Evolutionary conservation across 441 rosid species (phyloP).

Genomic region (Kokia cookei): DNA sequence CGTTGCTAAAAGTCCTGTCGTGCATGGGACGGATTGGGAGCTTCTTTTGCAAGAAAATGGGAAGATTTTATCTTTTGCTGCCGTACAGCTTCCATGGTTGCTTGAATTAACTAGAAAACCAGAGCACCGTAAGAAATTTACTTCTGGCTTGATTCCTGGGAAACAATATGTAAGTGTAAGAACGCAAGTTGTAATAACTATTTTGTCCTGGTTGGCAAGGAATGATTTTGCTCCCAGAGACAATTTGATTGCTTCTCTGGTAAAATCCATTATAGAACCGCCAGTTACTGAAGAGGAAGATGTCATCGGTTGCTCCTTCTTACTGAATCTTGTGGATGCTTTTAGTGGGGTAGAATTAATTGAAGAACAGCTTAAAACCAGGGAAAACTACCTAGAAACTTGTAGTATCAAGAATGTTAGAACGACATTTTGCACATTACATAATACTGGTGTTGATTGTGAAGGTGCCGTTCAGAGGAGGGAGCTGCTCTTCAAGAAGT

Average conservation of each 20-base stretch:
- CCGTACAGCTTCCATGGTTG: constrained; percentile 87
- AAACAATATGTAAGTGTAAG: constrained; percentile 58
- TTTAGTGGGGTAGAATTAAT: constrained; percentile 85
- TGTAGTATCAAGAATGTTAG: constrained; percentile 90
- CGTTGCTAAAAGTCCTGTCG: constrained; percentile 61
- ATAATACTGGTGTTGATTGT: constrained; percentile 76
- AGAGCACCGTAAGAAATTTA: constrained; percentile 36
- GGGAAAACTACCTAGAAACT: constrained; percentile 75
- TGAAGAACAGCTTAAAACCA: constrained; percentile 82
- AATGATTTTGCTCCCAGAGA: constrained; percentile 93
- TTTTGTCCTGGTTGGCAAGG: constrained; percentile 85
- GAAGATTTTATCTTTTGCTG: constrained; percentile 70
- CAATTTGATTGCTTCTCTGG: constrained; percentile 64
- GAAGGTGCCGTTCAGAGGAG: constrained; percentile 65
- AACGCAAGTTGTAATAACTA: constrained; percentile 58
- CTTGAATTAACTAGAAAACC: constrained; percentile 63
- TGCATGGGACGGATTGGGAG: constrained; percentile 50
- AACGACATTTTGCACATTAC: constrained; percentile 72
- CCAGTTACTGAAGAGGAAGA: constrained; percentile 89
- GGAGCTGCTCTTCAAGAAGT: constrained; percentile 64
- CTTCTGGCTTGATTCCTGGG: constrained; percentile 45
- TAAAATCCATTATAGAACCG: constrained; percentile 77
- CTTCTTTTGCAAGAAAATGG: constrained; percentile 66
- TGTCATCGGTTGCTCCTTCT: constrained; percentile 68
- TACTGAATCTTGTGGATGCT: constrained; percentile 90